Evolutionary conservation across 306 rosid genomes (phyloP).

Genomic region (Senna tora): DNA sequence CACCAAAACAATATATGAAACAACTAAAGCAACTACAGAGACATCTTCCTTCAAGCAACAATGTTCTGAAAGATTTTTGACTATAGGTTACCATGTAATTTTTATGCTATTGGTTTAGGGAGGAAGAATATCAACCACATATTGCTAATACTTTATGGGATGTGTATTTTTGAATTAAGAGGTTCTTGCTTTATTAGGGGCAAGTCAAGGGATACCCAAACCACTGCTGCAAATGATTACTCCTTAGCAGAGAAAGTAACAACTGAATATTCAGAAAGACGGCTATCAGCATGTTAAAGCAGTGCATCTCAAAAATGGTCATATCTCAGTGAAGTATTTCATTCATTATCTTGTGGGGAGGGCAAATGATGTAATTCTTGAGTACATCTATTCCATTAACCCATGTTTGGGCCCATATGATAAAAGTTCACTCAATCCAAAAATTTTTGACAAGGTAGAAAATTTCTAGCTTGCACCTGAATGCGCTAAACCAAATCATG

Average conservation of each 20-base stretch:
- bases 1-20: conserved; percentile 9
- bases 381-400: not conserved
- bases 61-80: conserved; percentile 6
- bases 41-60: conserved; percentile 14
- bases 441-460: conserved; percentile 20
- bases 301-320: not conserved
- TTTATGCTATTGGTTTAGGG: conserved; percentile 4
- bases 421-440: conserved; percentile 17
- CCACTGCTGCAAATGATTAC: not conserved
- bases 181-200: not conserved
- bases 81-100: not conserved
- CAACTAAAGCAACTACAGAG: not conserved
- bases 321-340: conserved; percentile 25
- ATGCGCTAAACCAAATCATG: conserved; percentile 29
- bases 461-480: conserved; percentile 18
- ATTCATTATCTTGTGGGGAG: not conserved
- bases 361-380: conserved; percentile 20
- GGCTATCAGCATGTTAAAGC: conserved; percentile 17
- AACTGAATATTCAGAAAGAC: conserved; percentile 5
- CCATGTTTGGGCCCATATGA: not conserved
- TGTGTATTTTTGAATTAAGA: not conserved
- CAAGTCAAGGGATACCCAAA: not conserved
- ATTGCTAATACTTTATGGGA: conserved; percentile 5
- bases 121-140: conserved; percentile 11
- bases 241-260: conserved; percentile 1